Evolutionary conservation across 1,284 basidiomycete genomes (phyloP).

Genomic region (Irpex sp.): DNA sequence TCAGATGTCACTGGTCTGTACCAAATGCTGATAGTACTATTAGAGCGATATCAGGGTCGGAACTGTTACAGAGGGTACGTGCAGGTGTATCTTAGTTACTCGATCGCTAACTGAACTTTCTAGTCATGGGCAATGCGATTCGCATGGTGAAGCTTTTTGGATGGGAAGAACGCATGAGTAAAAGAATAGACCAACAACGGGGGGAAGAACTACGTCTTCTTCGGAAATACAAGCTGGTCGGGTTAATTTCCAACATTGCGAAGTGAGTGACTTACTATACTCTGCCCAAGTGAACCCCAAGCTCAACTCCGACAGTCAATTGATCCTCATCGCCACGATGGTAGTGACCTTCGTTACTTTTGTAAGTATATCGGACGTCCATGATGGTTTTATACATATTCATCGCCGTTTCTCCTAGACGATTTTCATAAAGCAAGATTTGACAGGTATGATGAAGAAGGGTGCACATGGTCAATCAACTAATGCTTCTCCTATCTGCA

Average conservation of each 20-base stretch:
- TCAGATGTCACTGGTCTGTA: slow-evolving; percentile 20
- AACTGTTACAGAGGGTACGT: slow-evolving; percentile 41
- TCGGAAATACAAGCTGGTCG: slow-evolving; percentile 39
- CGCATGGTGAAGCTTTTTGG: slow-evolving; percentile 56
- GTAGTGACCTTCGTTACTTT: slow-evolving; percentile 63
- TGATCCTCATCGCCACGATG: slow-evolving; percentile 65
- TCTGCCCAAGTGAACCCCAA: background rate
- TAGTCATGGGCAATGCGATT: slow-evolving; percentile 34
- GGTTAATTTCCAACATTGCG: slow-evolving; percentile 34
- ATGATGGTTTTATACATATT: background rate
- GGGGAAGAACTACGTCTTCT: slow-evolving; percentile 52
- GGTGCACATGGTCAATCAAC: too few species aligned
- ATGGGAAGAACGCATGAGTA: slow-evolving; percentile 47
- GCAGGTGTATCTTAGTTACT: background rate
- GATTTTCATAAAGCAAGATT: background rate
- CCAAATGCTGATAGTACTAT: background rate
- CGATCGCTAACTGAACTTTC: background rate
- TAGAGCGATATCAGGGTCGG: slow-evolving; percentile 50
- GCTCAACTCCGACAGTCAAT: background rate
- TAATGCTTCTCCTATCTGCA: slow-evolving; percentile 19
- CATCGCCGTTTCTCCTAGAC: background rate
- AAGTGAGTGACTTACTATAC: slow-evolving; percentile 29
- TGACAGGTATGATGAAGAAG: background rate
- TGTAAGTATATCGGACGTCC: slow-evolving; percentile 19
- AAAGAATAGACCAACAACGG: slow-evolving; percentile 42